A percentile compares a stretch with the other conserved stretches of the same genome.
These are phyloP conservation scores for Globisporangium acanthophoron DNA, from an alignment of 352 stramenopile species.

Conservation along the genomic window DNA sequence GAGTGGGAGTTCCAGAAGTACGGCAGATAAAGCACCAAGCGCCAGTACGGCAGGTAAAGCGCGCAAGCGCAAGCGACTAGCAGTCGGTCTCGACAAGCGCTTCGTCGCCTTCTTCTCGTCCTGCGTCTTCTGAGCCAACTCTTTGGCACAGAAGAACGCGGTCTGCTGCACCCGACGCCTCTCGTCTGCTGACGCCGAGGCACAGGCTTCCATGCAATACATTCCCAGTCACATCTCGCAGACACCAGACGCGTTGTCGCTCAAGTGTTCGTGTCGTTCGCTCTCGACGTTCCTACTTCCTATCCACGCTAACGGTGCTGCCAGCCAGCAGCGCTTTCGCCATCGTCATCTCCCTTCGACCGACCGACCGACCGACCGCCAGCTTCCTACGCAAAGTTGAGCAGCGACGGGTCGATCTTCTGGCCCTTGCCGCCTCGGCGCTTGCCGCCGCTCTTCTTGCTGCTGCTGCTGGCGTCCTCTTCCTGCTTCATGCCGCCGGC, in stretches of 20 bases:
- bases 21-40: slow-evolving; percentile 47
- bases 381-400: slow-evolving; percentile 34
- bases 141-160: too few relatives aligned
- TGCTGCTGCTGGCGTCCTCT: slow-evolving; percentile 16
- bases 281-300: not conserved
- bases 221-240: not conserved
- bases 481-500: slow-evolving; percentile 10
- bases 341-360: not conserved
- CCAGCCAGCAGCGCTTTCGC: not conserved
- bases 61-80: not conserved
- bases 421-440: slow-evolving; percentile 53
- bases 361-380: not conserved
- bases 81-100: too few relatives aligned
- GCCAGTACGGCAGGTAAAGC: slow-evolving; percentile 65
- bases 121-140: too few relatives aligned
- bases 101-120: too few relatives aligned
- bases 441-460: slow-evolving; percentile 44
- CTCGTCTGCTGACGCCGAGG: too few relatives aligned
- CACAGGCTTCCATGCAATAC: not conserved
- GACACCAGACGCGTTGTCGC: not conserved
- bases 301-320: not conserved
- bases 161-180: too few relatives aligned
- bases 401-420: slow-evolving; percentile 67
- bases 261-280: not conserved
- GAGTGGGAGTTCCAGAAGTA: slow-evolving; percentile 99